These are phyloP conservation scores for Lentinula novae-zelandiae DNA, from an alignment of 1,284 basidiomycete genomes.

Conservation along the genomic window DNA sequence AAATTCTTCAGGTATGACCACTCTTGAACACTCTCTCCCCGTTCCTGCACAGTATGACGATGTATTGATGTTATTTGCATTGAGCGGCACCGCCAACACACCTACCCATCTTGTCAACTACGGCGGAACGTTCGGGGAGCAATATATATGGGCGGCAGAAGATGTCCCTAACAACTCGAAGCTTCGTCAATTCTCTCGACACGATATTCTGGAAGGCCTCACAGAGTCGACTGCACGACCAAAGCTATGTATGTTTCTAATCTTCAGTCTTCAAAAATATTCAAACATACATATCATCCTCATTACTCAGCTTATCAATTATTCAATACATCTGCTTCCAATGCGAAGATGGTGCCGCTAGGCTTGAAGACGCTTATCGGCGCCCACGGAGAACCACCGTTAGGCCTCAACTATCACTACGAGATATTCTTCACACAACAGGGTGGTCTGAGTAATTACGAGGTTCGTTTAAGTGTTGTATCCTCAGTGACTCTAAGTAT, in stretches of 20 bases:
- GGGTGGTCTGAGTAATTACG: constrained; percentile 55
- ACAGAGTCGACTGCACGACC: constrained; percentile 61
- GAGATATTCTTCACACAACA: constrained; percentile 62
- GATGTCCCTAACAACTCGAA: constrained; percentile 64
- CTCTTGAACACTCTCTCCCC: constrained; percentile 67
- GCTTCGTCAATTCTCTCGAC: constrained; percentile 60
- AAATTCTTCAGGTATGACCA: constrained; percentile 64
- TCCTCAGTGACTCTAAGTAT: not conserved
- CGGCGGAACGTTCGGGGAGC: constrained; percentile 64
- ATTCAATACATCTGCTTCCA: constrained; percentile 65
- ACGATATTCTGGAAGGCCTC: constrained; percentile 59
- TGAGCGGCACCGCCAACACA: constrained; percentile 66
- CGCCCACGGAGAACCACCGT: constrained; percentile 71
- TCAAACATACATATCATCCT: not conserved
- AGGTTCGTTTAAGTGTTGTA: constrained; percentile 27
- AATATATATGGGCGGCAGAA: constrained; percentile 60
- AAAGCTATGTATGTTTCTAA: constrained; percentile 43
- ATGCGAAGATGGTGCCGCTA: constrained; percentile 61
- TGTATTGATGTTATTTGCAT: constrained; percentile 52
- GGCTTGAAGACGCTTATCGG: constrained; percentile 65
- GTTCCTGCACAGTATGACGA: constrained; percentile 65
- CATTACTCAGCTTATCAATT: constrained; percentile 50
- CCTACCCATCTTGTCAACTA: constrained; percentile 76
- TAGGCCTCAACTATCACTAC: constrained; percentile 71
- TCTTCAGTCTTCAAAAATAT: not conserved